Evolutionary conservation across 495 filamentous ascomycete species (phyloP).

Genomic region (Ramalina peruviana): DNA sequence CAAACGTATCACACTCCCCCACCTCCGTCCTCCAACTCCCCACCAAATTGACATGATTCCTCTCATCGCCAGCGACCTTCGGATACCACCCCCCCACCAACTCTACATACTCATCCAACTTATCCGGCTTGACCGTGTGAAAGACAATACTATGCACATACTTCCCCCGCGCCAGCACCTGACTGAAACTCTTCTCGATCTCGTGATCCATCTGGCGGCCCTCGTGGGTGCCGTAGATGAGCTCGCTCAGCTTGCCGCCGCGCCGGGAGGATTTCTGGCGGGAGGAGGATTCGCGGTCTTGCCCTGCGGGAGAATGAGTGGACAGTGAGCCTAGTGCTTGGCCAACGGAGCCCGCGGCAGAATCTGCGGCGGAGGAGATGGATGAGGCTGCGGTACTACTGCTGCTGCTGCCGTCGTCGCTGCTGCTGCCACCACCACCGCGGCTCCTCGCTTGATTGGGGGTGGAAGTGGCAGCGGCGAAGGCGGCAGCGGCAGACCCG

Average conservation of each 20-base stretch:
- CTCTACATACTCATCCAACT: conserved; percentile 86
- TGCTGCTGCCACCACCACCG: conserved; percentile 13
- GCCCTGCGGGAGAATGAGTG: conserved; percentile 38
- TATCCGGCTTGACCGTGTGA: conserved; percentile 90
- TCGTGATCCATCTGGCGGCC: conserved; percentile 84
- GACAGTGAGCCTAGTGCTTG: conserved; percentile 52
- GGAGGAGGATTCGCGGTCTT: conserved; percentile 25
- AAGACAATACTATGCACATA: conserved; percentile 98
- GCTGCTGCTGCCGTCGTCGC: conserved; percentile 46
- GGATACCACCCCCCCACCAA: conserved; percentile 92
- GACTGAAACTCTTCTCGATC: conserved; percentile 86
- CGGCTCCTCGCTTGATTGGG: neutral
- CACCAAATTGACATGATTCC: conserved; percentile 89
- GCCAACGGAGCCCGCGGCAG: conserved; percentile 22
- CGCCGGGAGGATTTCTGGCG: conserved; percentile 24
- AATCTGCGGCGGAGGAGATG: conserved; percentile 26
- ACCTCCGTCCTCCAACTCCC: conserved; percentile 98
- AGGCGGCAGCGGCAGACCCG: conserved; percentile 24
- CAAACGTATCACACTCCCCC: conserved; percentile 93
- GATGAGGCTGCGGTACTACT: conserved; percentile 28
- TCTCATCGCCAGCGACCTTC: conserved; percentile 57
- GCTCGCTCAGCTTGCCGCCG: conserved; percentile 40
- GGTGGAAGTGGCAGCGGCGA: conserved; percentile 24
- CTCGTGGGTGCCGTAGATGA: conserved; percentile 94
- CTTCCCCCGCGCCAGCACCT: conserved; percentile 88